Conservation (phyloP, 2,329 filamentous ascomycete species). For the Hortaea werneckii region DNA sequence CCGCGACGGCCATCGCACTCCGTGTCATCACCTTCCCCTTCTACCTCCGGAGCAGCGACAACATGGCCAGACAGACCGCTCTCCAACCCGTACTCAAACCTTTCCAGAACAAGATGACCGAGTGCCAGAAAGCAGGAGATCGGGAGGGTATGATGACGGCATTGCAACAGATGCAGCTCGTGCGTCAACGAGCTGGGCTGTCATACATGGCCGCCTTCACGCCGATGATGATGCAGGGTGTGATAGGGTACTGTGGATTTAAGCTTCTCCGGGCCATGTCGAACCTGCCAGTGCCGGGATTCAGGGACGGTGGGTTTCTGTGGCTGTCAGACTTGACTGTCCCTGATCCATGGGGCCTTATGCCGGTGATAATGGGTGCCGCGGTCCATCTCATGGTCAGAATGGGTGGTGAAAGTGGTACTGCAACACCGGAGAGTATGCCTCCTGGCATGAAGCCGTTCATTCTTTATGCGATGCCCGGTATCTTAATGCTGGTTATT, state of each 20-base stretch:
- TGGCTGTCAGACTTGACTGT: slow-evolving; percentile 75
- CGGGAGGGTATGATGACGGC: slow-evolving; percentile 36
- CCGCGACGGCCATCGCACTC: slow-evolving; percentile 53
- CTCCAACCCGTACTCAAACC: slow-evolving; percentile 50
- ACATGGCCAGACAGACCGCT: slow-evolving; percentile 50
- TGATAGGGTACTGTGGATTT: slow-evolving; percentile 74
- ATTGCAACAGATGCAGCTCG: slow-evolving; percentile 37
- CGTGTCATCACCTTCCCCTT: slow-evolving; percentile 58
- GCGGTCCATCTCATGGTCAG: slow-evolving; percentile 25
- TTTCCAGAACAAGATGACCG: slow-evolving; percentile 45
- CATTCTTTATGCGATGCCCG: slow-evolving; percentile 42
- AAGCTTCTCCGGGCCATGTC: slow-evolving; percentile 65
- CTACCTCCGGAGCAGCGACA: slow-evolving; percentile 52
- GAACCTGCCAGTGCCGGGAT: slow-evolving; percentile 65
- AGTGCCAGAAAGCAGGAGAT: slow-evolving; percentile 35
- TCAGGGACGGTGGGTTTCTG: slow-evolving; percentile 58
- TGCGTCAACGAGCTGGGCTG: slow-evolving; percentile 49
- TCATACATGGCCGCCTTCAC: slow-evolving; percentile 41
- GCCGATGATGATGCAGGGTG: slow-evolving; percentile 51
- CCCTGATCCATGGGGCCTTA: slow-evolving; percentile 64
- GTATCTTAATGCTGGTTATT: slow-evolving; percentile 45
- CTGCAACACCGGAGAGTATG: slow-evolving; percentile 13
- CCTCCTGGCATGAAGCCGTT: slow-evolving; percentile 27
- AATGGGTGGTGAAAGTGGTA: slow-evolving; percentile 41
- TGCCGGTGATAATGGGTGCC: slow-evolving; percentile 45